Percentiles rank a stretch among this genome's conserved stretches.
Evolutionary conservation across 1,284 basidiomycete genomes (phyloP).

Genomic region (Chiua sp.): DNA sequence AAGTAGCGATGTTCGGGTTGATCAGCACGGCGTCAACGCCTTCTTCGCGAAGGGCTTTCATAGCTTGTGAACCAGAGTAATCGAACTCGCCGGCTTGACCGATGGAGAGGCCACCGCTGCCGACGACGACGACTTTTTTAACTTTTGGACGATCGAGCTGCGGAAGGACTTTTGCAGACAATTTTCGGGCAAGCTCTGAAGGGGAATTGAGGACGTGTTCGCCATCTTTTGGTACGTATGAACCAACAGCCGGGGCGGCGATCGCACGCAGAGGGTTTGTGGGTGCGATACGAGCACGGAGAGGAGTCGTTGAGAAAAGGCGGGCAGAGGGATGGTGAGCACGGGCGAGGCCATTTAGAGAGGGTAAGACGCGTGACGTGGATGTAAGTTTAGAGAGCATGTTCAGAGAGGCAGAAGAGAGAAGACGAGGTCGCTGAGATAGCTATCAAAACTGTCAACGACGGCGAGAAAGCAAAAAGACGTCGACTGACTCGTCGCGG

Average conservation of each 20-base stretch:
- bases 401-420: constrained; percentile 68
- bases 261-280: constrained; percentile 62
- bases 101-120: constrained; percentile 95
- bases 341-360: constrained; percentile 15
- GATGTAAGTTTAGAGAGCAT: not conserved
- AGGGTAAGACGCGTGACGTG: constrained; percentile 14
- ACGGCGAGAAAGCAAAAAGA: constrained; percentile 2
- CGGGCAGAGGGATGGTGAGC: constrained; percentile 28
- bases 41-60: constrained; percentile 97
- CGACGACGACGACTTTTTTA: constrained; percentile 95
- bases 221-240: constrained; percentile 69
- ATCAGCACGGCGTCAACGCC: constrained; percentile 96
- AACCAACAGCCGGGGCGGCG: constrained; percentile 81
- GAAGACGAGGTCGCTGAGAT: constrained; percentile 87
- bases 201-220: constrained; percentile 90
- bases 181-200: constrained; percentile 89
- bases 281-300: constrained; percentile 36
- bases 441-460: constrained; percentile 48
- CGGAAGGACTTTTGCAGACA: constrained; percentile 91
- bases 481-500: constrained; percentile 78
- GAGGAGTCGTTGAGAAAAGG: constrained; percentile 40
- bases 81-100: constrained; percentile 99
- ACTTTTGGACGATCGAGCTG: constrained; percentile 89
- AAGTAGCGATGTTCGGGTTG: constrained; percentile 98
- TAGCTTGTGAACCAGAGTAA: constrained; percentile 98